Conservation (phyloP, 768 basidiomycete species). For the Phlebiopsis gigantea region DNA sequence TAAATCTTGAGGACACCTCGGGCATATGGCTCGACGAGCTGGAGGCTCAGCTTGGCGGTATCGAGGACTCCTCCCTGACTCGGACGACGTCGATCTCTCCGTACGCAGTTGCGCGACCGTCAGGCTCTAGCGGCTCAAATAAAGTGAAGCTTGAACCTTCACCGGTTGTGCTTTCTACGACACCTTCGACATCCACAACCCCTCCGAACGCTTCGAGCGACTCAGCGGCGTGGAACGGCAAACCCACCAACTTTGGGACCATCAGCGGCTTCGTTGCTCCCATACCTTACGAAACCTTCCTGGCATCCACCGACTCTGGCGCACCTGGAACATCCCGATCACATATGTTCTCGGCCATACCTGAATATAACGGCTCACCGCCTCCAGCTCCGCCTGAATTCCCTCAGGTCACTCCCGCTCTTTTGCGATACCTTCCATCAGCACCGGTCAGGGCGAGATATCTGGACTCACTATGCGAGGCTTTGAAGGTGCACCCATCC, state of each 20-base stretch:
- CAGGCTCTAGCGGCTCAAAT: conserved; percentile 10
- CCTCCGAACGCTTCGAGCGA: background rate
- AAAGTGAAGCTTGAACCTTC: conserved; percentile 33
- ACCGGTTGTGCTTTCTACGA: conserved; percentile 12
- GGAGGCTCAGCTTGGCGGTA: conserved; percentile 28
- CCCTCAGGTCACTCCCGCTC: conserved; percentile 31
- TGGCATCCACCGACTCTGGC: background rate
- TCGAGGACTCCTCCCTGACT: conserved; percentile 21
- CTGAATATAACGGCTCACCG: conserved; percentile 1
- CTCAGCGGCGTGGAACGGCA: background rate
- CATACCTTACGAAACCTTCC: conserved; percentile 8
- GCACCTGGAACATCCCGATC: background rate
- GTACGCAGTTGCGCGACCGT: background rate
- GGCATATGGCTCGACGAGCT: conserved; percentile 58
- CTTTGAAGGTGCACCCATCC: conserved; percentile 43
- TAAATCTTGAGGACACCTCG: conserved; percentile 52
- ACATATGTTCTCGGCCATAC: conserved; percentile 18
- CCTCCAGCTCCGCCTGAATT: conserved; percentile 9
- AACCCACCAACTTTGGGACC: background rate
- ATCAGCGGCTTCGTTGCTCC: conserved; percentile 6
- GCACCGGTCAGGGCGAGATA: conserved; percentile 33
- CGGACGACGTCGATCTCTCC: conserved; percentile 6
- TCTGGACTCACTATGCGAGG: conserved; percentile 34
- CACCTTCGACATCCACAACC: conserved; percentile 18
- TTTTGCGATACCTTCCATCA: conserved; percentile 39